Conservation (phyloP, 805 yeast species). For the Metschnikowia drakensbergensis region DNA sequence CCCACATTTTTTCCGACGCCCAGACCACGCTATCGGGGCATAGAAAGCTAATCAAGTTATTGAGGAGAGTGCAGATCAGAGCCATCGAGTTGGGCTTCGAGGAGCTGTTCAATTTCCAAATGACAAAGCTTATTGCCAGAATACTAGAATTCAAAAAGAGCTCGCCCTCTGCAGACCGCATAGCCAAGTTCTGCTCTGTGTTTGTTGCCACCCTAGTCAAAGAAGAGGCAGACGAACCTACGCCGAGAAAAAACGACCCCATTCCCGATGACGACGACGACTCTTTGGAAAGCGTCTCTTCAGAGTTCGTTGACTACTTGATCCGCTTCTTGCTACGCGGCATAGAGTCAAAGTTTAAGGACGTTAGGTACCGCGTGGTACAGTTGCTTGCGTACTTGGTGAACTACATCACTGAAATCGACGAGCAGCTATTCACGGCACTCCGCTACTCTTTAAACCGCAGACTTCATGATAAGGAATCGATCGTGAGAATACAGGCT, state of each 20-base stretch:
- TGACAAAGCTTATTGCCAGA: conserved; percentile 60
- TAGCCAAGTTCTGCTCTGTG: conserved; percentile 66
- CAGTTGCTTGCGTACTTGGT: conserved; percentile 71
- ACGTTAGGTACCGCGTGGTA: conserved; percentile 75
- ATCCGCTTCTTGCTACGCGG: conserved; percentile 73
- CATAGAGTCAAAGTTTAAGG: conserved; percentile 67
- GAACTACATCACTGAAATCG: conserved; percentile 70
- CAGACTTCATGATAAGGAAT: conserved; percentile 72
- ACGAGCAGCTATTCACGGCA: conserved; percentile 62
- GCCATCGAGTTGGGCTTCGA: conserved; percentile 51
- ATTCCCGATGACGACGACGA: conserved; percentile 36
- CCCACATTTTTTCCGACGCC: conserved; percentile 75
- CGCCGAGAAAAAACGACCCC: conserved; percentile 9
- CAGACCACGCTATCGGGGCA: conserved; percentile 74
- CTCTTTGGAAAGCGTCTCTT: conserved; percentile 35
- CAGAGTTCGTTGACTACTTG: conserved; percentile 55
- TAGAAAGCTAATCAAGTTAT: conserved; percentile 61
- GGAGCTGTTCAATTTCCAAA: conserved; percentile 56
- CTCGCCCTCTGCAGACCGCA: conserved; percentile 69
- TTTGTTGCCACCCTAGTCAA: conserved; percentile 47
- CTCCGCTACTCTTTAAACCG: conserved; percentile 57
- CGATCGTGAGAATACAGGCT: conserved; percentile 78
- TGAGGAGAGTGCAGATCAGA: conserved; percentile 55
- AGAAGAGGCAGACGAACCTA: conserved; percentile 25
- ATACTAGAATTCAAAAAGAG: conserved; percentile 65